Conservation (phyloP, 1,139 yeast genomes). For the Starmera stellimalicola region DNA sequence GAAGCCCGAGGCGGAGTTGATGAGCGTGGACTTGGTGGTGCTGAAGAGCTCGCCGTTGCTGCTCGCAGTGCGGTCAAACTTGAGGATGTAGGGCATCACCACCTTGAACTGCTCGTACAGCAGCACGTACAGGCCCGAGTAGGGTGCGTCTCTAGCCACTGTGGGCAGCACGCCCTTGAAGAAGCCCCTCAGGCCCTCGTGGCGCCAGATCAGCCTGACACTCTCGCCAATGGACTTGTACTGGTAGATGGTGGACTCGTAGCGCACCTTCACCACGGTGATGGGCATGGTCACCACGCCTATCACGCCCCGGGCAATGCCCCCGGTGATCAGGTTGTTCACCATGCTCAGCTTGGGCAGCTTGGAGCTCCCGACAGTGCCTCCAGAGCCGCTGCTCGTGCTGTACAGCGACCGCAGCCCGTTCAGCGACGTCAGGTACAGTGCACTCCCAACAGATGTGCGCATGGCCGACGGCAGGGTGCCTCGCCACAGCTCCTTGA, state of each 20-base stretch:
- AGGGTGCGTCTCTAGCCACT: slow-evolving; percentile 85
- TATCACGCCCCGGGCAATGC: slow-evolving; percentile 67
- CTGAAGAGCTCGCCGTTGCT: slow-evolving; percentile 17
- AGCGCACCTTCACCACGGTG: slow-evolving; percentile 88
- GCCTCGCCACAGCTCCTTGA: slow-evolving; percentile 78
- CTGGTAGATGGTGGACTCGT: slow-evolving; percentile 66
- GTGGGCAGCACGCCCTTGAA: slow-evolving; percentile 87
- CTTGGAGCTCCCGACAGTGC: slow-evolving; percentile 17
- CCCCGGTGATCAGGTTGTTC: slow-evolving; percentile 72
- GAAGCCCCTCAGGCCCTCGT: slow-evolving; percentile 55
- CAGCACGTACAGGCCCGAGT: slow-evolving; percentile 86
- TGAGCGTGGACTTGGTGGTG: slow-evolving; percentile 39
- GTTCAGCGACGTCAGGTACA: slow-evolving; percentile 70
- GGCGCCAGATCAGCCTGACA: slow-evolving; percentile 40
- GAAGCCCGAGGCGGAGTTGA: slow-evolving; percentile 66
- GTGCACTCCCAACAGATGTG: slow-evolving; percentile 85
- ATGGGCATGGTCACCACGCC: slow-evolving; percentile 95
- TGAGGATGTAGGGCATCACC: slow-evolving; percentile 26
- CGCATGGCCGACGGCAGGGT: slow-evolving; percentile 84
- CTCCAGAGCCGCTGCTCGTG: slow-evolving; percentile 11
- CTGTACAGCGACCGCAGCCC: slow-evolving; percentile 47
- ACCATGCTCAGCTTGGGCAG: slow-evolving; percentile 65
- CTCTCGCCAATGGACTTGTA: slow-evolving; percentile 65
- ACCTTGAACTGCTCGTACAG: slow-evolving; percentile 71
- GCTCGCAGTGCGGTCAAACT: slow-evolving; percentile 14